Conservation (phyloP, 2,329 filamentous ascomycete species). For the Alternaria sp. region DNA sequence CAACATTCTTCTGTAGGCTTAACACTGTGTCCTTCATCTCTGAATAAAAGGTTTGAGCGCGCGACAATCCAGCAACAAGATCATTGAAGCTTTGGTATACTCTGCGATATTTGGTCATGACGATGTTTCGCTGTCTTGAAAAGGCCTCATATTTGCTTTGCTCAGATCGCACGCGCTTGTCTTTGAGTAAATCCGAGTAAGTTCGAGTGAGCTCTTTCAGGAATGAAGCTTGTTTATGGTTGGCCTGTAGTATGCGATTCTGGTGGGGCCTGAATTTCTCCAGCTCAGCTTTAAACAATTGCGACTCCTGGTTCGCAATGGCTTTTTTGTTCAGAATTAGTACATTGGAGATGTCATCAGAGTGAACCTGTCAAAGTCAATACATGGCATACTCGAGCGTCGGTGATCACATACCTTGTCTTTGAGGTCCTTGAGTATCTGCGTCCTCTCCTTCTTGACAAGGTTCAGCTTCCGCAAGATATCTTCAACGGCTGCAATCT, state of each 20-base stretch:
- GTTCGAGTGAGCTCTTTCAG: slow-evolving; percentile 93
- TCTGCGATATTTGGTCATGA: slow-evolving; percentile 87
- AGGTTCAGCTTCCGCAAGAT: slow-evolving; percentile 89
- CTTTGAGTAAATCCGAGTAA: slow-evolving; percentile 88
- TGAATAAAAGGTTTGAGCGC: slow-evolving; percentile 90
- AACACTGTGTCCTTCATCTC: slow-evolving; percentile 97
- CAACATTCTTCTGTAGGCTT: slow-evolving; percentile 93
- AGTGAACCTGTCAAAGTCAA: slow-evolving; percentile 73
- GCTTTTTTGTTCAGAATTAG: slow-evolving; percentile 98
- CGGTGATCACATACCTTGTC: slow-evolving; percentile 74
- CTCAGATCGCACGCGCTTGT: slow-evolving; percentile 91
- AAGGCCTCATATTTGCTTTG: slow-evolving; percentile 94
- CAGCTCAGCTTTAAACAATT: slow-evolving; percentile 94
- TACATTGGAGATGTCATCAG: slow-evolving; percentile 96
- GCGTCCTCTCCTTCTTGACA: slow-evolving; percentile 88
- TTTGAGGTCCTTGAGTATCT: slow-evolving; percentile 95
- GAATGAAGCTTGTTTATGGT: slow-evolving; percentile 90
- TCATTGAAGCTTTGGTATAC: slow-evolving; percentile 94
- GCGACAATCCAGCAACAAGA: slow-evolving; percentile 81
- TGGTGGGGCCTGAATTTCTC: slow-evolving; percentile 97
- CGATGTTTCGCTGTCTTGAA: slow-evolving; percentile 80
- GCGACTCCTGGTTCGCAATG: slow-evolving; percentile 87
- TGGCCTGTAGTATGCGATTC: slow-evolving; percentile 87
- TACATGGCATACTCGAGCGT: not conserved
- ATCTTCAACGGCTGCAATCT: slow-evolving; percentile 88